Evolutionary conservation across 371 early-diverging fungal species (phyloP), one percentile per base, ranked within the genome.

Genomic region (Actinomucor elegans): DNA sequence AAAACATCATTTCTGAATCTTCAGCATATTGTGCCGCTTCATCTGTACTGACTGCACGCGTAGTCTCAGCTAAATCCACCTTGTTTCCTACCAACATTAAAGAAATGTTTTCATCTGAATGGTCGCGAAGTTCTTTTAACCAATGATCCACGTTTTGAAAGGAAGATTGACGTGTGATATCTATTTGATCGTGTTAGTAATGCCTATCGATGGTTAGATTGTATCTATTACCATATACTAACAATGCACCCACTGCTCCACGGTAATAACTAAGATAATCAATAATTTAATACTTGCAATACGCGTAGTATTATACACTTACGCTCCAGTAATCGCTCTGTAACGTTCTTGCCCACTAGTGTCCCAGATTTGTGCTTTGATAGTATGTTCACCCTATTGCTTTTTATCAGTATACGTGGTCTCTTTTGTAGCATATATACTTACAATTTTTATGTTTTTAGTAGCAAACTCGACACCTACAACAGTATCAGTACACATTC

Each of bases 31-130:
- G 82, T 52, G 74, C 71, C 29, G 92, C 96, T 58, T 94, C 96
- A 33, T 84, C 85, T 27, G 75, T 75, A 5, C 82, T 61, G 1
- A 71, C 67, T 11, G 66, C 66, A 31, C 76, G 60, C 7, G 41
- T 57, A 2, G 53, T 87, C 43, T 93, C 92, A 40, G 81, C 81
- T 74, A 98, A 82, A 80, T 99, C 99, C 50, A 94, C 87, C 81
- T 99, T 99, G 85, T 99, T 99, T 53, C 99, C 99, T 24, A 99
- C 90, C 48, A 99, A 70, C 68, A 99, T 84, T 77, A 98, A 92
- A 74, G 95, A 93, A 53, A 87, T 84, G 31, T 79, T 89, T 62
- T 94, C 94, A 32, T 88, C 89, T 32, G 96, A 97, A 69, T 98
- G 94, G 59, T 95, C 93, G 64, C 94, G 91, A 66, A 99, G 93